Base-by-base conservation (phyloP, 1,284 basidiomycete species). In the Boletus calvinii region DNA sequence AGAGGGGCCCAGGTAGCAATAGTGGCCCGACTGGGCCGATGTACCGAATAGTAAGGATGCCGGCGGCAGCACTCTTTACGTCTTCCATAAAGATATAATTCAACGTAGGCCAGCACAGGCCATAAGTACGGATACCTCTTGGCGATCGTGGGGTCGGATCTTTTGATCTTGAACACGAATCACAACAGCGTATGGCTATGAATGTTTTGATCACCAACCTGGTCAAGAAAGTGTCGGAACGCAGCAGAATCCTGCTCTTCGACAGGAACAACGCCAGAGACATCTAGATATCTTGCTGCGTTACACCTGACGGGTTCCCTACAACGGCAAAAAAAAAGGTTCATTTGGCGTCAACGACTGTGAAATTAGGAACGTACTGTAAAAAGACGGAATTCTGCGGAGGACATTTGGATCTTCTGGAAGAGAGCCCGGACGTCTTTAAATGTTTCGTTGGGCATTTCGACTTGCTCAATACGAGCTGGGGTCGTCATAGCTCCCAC, bases 81-180 rank as follows among this genome's bases (percentile, higher is more conserved):
- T 41, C 36, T 36, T 9, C 58, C 36, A 10, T 17, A 24, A 6
- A 62, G 36, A 29, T 67, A 59, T 9, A 56, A 18, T 13, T 55
- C 60, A 1, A 62, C 37, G 40, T 68, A 68, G 11, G 51, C 48
- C 10, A 67, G 13, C 2, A 66, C 50, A 2, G 53, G 53, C 62
- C 62, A 64, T 0, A 38, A 43, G n/a, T 61, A 44, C 0, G 55
- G 47, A n/a, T 63, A 64, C 24, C 18, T 59, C 41, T 31, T 44
- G 13, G 53, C 17, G 24, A 63, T 36, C 4, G 38, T 43, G 6
- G 52, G 46, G 7, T 66, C 18, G 5, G 17, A 32, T 12, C 20
- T 43, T 30, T 55, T 55, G 1, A 66, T 37, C 62, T 66, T 47
- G 6, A 18, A 24, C 12, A 6, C 6, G 30, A n/a, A 32, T 53